Conservation (phyloP, 169 alveolate genomes). For the Babesia gibsoni region DNA sequence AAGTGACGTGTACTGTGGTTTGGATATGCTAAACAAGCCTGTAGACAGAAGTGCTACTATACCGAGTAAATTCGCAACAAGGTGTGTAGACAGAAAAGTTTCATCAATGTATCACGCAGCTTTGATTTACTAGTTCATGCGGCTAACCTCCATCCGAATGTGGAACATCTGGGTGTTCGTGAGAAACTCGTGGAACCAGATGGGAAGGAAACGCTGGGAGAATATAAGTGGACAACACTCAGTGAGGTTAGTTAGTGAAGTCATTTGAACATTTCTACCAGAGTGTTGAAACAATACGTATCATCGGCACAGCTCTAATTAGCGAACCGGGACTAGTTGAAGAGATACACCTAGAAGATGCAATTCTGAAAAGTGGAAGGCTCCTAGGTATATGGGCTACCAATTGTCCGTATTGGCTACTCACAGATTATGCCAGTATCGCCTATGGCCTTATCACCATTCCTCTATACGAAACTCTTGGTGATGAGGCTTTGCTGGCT, state of each 20-base stretch:
- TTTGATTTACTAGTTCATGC: constrained; percentile 41
- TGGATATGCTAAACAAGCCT: constrained; percentile 1
- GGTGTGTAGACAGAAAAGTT: constrained; percentile 11
- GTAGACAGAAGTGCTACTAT: background rate
- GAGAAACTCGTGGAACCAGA: constrained; percentile 20
- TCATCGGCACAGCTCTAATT: constrained; percentile 56
- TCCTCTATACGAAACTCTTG: constrained; percentile 75
- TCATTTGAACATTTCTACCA: background rate
- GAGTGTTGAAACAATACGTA: constrained; percentile 15
- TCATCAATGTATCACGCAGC: background rate
- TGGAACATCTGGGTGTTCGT: constrained; percentile 38
- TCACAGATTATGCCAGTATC: constrained; percentile 69
- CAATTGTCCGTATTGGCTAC: constrained; percentile 74
- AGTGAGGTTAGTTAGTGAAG: constrained; percentile 3
- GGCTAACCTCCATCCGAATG: constrained; percentile 14
- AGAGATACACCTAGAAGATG: constrained; percentile 22
- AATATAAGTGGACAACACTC: constrained; percentile 34
- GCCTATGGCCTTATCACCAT: constrained; percentile 73
- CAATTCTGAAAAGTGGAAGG: constrained; percentile 28
- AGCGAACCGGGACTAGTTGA: constrained; percentile 16
- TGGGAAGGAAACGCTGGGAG: constrained; percentile 41
- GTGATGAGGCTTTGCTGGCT: constrained; percentile 59
- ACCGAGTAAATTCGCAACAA: constrained; percentile 46
- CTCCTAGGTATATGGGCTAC: constrained; percentile 75
- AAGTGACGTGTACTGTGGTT: constrained; percentile 48